phyloP scores from a whole-genome alignment of 2,329 filamentous ascomycete genomes.

The Aspergillus sp. region DNA sequence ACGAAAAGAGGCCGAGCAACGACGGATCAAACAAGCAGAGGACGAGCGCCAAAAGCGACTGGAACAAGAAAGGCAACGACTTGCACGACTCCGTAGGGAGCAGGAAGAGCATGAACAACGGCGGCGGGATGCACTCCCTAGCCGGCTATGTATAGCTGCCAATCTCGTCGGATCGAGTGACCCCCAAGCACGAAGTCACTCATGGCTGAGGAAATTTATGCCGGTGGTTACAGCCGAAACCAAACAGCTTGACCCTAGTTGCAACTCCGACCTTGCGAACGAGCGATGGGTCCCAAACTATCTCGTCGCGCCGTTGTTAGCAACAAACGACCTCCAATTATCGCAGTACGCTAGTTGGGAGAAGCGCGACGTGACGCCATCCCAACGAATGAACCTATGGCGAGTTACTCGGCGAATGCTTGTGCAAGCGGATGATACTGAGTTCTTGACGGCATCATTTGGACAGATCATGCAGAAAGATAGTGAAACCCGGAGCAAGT shows the following conservation, averaged over 20 bases:
- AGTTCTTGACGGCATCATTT: conserved; percentile 36
- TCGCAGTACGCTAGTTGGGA: conserved; percentile 50
- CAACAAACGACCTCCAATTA: conserved; percentile 50
- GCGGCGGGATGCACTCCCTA: conserved; percentile 48
- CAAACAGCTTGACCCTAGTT: conserved; percentile 42
- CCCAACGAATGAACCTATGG: conserved; percentile 49
- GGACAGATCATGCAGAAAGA: conserved; percentile 43
- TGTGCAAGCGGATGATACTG: conserved; percentile 42
- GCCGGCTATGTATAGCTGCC: conserved; percentile 45
- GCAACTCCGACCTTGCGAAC: conserved; percentile 35
- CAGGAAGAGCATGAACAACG: conserved; percentile 47
- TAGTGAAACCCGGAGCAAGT: conserved; percentile 47
- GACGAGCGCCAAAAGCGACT: conserved; percentile 46
- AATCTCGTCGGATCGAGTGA: conserved; percentile 46
- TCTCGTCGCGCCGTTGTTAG: conserved; percentile 49
- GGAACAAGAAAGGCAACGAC: conserved; percentile 43
- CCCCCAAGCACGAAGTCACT: conserved; percentile 39
- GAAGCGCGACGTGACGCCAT: conserved; percentile 43
- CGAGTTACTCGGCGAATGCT: conserved; percentile 47
- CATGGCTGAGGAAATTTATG: conserved; percentile 48
- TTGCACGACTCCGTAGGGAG: conserved; percentile 44
- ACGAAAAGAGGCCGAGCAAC: conserved; percentile 44
- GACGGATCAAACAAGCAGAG: conserved; percentile 45
- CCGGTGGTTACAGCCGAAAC: conserved; percentile 47
- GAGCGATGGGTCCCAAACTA: conserved; percentile 52